Evolutionary conservation across 805 yeast species (phyloP), one percentile per base, ranked within the genome.

Genomic region (Metschnikowia hibisci): DNA sequence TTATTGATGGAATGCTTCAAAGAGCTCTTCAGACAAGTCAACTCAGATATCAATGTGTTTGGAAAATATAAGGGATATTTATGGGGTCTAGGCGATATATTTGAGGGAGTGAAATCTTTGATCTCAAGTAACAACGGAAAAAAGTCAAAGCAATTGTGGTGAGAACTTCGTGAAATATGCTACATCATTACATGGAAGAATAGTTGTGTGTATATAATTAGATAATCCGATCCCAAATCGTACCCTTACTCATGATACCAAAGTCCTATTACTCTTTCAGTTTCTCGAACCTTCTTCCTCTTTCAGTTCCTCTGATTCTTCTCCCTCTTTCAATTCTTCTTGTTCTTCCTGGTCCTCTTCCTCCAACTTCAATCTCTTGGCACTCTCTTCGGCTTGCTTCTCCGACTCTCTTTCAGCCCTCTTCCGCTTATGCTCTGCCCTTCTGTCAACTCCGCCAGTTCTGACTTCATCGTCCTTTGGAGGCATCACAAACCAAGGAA

Each of bases 401-500:
- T 56, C 55, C 14, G 58, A 64, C 47, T 69, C 78, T 49, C 74
- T 66, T 50, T 76, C 79, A 12, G 72, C 75, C 52, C 81, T 67
- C 64, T 73, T 74, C 56, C 80, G 68, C 63, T 76, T 78, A 52
- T 70, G 67, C 35, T 66, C 67, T 2, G 78, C 78, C 61, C 74
- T 75, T 58, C 74, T 75, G 56, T 75, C 83, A 45, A 69, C 82
- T 16, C 39, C 39, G 34, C 81, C 86, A 23, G 72, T 71, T 62
- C 77, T 73, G 18, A 64, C 77, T 42, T 76, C 82, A 20, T 69
- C 76, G 49, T 80, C 86, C 53, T 82, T 78, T 32, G 98, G 97
- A 23, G 99, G 99, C 22, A 93, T 81, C 26, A 87, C 87, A 62
- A 91, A 91, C 99, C 99, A 91, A 18, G 99, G 99, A 43, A 91